Evolutionary conservation across 192 early-diverging fungal species (phyloP).

Genomic region (Entomortierella beljakovae): DNA sequence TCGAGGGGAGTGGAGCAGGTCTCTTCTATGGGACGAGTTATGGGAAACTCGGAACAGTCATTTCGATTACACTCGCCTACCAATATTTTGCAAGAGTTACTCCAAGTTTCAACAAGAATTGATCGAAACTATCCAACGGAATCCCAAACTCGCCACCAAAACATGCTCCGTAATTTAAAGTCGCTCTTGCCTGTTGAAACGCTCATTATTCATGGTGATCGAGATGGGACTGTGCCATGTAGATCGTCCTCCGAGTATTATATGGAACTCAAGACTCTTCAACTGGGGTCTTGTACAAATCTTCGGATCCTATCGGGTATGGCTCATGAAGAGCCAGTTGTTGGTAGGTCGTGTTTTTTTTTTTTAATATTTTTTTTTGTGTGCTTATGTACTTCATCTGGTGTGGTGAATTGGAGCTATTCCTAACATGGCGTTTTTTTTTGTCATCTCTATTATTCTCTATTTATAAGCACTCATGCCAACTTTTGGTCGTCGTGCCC

Average conservation of each 20-base stretch:
- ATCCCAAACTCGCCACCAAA: slow-evolving; percentile 40
- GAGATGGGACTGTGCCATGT: slow-evolving; percentile 40
- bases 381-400: too few relatives aligned
- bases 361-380: too few relatives aligned
- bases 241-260: slow-evolving; percentile 40
- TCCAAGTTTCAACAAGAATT: slow-evolving; percentile 32
- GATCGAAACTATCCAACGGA: slow-evolving; percentile 30
- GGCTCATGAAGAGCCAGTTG: slow-evolving; percentile 47
- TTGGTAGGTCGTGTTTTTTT: slow-evolving; percentile 20
- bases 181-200: slow-evolving; percentile 49
- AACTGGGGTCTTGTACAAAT: slow-evolving; percentile 28
- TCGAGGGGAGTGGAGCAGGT: slow-evolving; percentile 64
- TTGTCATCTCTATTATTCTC: neutral
- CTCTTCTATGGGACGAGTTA: slow-evolving; percentile 67
- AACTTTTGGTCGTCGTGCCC: slow-evolving; percentile 8
- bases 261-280: slow-evolving; percentile 44
- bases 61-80: slow-evolving; percentile 39
- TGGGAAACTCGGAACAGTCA: slow-evolving; percentile 54
- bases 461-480: slow-evolving; percentile 30
- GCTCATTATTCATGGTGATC: slow-evolving; percentile 54
- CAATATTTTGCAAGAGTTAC: slow-evolving; percentile 30
- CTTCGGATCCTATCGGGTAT: slow-evolving; percentile 36
- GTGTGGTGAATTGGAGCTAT: too few relatives aligned
- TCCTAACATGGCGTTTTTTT: neutral
- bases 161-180: slow-evolving; percentile 40